Base-by-base conservation (phyloP, 805 yeast species). In the Metschnikowia similis region DNA sequence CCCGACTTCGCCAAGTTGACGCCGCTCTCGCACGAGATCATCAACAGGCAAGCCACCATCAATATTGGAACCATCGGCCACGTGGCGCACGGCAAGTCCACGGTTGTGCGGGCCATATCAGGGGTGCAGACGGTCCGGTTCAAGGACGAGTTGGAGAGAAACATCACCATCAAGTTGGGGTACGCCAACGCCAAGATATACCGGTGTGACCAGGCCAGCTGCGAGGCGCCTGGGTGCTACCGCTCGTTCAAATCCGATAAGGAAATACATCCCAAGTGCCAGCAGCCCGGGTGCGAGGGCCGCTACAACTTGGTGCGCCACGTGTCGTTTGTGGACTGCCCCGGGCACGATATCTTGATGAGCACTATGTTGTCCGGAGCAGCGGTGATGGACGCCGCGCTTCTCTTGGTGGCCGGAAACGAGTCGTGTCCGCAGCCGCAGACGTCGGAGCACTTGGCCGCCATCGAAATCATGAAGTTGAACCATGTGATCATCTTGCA, bases 331-430 rank as follows among this genome's bases (percentile, higher is more conserved):
- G 99, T 95, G 54, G 99, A 94, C 79, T 95, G 99, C 79, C 99
- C 99, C 53, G 99, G 99, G 71, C 99, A 94, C 87, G 99, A 94
- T 79, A 95, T 94, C 77, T 85, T 94, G 71, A 94, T 94, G 99
- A 90, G 97, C 81, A 94, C 99, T 59, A 94, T 94, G 99, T 84
- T 94, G 82, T 91, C 98, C 42, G 99, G 99, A 69, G 99, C 99
- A 35, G 99, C 99, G 14, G 99, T 94, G 57, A 94, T 94, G 99
- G 99, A 94, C 74, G 99, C 99, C 50, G 99, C 99, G 2, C 77
- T 94, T 54, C 77, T 94, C 66, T 80, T 94, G 58, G 85, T 94
- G 67, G 99, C 99, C 29, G 99, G 98, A 73, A 94, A 94, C 70
- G 99, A 94, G 80, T 83, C 96, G 49, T 94, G 99, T 79, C 99